These are phyloP conservation scores for Fusarium tricinctum DNA, from an alignment of 2,329 filamentous ascomycete genomes.

Conservation along the genomic window DNA sequence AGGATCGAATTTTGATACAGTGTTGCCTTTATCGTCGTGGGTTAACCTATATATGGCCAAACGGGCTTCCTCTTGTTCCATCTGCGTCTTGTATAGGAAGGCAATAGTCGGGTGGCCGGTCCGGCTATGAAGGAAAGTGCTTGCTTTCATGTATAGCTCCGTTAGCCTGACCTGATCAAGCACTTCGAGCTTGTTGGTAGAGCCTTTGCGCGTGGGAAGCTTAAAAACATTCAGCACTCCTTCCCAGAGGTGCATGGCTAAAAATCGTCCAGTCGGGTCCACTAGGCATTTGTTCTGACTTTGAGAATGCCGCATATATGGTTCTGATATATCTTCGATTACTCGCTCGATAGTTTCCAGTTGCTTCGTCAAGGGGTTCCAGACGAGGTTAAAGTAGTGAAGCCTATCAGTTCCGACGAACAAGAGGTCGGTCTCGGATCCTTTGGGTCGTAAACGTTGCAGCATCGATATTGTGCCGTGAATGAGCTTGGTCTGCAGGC, in stretches of 20 bases:
- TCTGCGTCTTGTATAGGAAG: conserved; percentile 69
- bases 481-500: conserved; percentile 78
- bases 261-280: conserved; percentile 78
- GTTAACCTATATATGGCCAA: conserved; percentile 72
- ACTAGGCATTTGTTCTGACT: conserved; percentile 86
- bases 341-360: conserved; percentile 67
- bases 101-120: conserved; percentile 71
- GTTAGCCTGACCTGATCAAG: conserved; percentile 70
- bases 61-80: conserved; percentile 66
- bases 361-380: conserved; percentile 72
- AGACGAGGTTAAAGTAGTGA: conserved; percentile 90
- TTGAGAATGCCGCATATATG: conserved; percentile 80
- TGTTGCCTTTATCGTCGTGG: conserved; percentile 68
- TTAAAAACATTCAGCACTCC: conserved; percentile 70
- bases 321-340: conserved; percentile 68
- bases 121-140: conserved; percentile 70
- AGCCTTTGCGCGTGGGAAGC: conserved; percentile 62
- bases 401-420: conserved; percentile 93
- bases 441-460: conserved; percentile 80
- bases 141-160: conserved; percentile 71
- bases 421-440: conserved; percentile 83
- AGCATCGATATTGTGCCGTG: conserved; percentile 91
- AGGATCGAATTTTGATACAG: conserved; percentile 68
- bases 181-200: conserved; percentile 60
- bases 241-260: conserved; percentile 72